phyloP scores from a whole-genome alignment of 1,284 basidiomycete species.

The Rhodotorula sp. region DNA sequence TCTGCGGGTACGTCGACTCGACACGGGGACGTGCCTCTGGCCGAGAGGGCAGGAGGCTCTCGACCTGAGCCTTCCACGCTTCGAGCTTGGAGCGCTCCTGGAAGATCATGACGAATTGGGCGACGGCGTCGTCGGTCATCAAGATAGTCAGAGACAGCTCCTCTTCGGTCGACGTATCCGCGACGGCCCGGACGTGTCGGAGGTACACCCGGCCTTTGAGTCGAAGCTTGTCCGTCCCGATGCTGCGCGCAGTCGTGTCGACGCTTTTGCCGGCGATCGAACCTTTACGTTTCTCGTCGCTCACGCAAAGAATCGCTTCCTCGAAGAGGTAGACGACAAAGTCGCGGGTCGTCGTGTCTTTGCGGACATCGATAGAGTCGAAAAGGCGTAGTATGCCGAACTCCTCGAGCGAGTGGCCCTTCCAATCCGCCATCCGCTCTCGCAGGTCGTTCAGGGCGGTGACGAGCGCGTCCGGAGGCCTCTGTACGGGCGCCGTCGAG shows the following conservation, averaged over 20 bases:
- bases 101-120: slow-evolving; percentile 92
- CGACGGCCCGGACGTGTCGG: slow-evolving; percentile 30
- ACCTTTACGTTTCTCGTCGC: slow-evolving; percentile 81
- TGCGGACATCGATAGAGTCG: slow-evolving; percentile 81
- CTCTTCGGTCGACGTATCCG: slow-evolving; percentile 22
- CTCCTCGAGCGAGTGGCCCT: slow-evolving; percentile 76
- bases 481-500: slow-evolving; percentile 57
- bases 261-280: slow-evolving; percentile 62
- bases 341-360: slow-evolving; percentile 69
- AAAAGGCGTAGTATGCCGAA: slow-evolving; percentile 87
- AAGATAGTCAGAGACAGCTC: slow-evolving; percentile 38
- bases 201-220: slow-evolving; percentile 79
- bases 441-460: slow-evolving; percentile 79
- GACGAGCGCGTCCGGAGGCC: not conserved
- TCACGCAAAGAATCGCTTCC: slow-evolving; percentile 93
- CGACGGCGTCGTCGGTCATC: slow-evolving; percentile 70
- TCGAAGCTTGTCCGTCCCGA: slow-evolving; percentile 64
- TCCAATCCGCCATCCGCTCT: slow-evolving; percentile 88
- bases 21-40: slow-evolving; percentile 45
- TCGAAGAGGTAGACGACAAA: slow-evolving; percentile 65
- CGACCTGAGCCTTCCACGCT: slow-evolving; percentile 78
- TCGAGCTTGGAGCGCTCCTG: slow-evolving; percentile 83
- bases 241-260: slow-evolving; percentile 42
- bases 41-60: slow-evolving; percentile 62
- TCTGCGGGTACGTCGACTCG: slow-evolving; percentile 1